Evolutionary conservation across 768 basidiomycete genomes (phyloP).

Genomic region (Hericium coralloides): DNA sequence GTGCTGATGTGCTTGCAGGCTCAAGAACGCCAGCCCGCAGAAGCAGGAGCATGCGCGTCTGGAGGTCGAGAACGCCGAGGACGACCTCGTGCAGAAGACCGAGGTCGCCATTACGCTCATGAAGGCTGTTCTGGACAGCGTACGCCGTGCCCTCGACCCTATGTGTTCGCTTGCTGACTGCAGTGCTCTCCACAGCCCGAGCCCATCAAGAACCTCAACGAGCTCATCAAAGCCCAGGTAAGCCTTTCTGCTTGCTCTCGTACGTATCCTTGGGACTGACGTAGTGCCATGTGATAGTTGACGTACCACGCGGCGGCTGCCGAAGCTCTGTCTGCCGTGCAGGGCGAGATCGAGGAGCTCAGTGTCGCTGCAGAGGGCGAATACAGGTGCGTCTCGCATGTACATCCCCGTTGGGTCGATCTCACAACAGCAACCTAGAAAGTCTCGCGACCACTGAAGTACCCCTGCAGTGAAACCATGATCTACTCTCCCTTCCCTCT

Average conservation of each 20-base stretch:
- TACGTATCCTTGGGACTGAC: too few relatives aligned
- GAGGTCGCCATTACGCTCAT: slow-evolving; percentile 94
- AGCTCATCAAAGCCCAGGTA: slow-evolving; percentile 85
- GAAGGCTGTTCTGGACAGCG: slow-evolving; percentile 98
- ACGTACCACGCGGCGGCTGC: slow-evolving; percentile 68
- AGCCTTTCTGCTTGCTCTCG: slow-evolving; percentile 3
- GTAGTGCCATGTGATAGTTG: slow-evolving; percentile 33
- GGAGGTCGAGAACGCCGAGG: slow-evolving; percentile 89
- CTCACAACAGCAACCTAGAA: slow-evolving; percentile 35
- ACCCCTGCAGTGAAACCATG: slow-evolving; percentile 22
- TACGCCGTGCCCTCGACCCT: slow-evolving; percentile 29
- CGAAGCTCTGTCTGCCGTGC: slow-evolving; percentile 71
- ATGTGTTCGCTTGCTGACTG: background rate
- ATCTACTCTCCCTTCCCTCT: background rate
- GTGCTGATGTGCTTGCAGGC: slow-evolving; percentile 30
- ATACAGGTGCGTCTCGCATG: slow-evolving; percentile 53
- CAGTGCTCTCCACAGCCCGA: slow-evolving; percentile 56
- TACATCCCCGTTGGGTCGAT: background rate
- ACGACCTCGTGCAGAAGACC: slow-evolving; percentile 95
- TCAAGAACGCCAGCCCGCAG: slow-evolving; percentile 67
- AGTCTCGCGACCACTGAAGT: slow-evolving; percentile 85
- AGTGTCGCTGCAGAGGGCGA: slow-evolving; percentile 91
- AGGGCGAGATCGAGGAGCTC: slow-evolving; percentile 90
- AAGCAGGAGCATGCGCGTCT: slow-evolving; percentile 89
- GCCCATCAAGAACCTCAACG: slow-evolving; percentile 88